Evolutionary conservation across 768 basidiomycete species (phyloP), one percentile per base, ranked within the genome.

Genomic region (Leccinum longicurvipes): DNA sequence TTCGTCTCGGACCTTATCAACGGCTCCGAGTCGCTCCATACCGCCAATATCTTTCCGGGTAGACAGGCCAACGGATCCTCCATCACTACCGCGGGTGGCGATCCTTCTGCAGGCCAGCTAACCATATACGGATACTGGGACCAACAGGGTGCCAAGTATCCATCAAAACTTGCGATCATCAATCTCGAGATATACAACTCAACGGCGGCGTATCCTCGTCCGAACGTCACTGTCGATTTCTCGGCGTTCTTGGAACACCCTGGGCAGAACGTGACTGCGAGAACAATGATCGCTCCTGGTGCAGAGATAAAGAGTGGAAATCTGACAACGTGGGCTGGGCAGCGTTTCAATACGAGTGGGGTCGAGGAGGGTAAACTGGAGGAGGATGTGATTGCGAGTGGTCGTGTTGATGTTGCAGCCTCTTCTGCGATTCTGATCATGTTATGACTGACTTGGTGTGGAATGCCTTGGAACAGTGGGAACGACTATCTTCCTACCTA

Each of bases 101-200:
- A 82, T 55, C 57, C 61, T 21, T 78, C 78, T 4, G 67, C 72
- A 11, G 79, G 80, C n/a, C 77, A 81, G 55, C 65, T 81, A 9
- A 77, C 81, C 14, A 75, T 73, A 0, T 82, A 82, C 55, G 81
- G 77, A 7, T 77, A 82, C 58, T 82, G 81, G 80, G 76, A 76
- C 44, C 65, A 66, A 28, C 46, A 12, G 1, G 56, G 55, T 8
- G 55, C 71, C 10, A 50, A 63, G 6, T 76, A 73, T 54, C 79
- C 80, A 0, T 59, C 71, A 17, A 82, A 81, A 62, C 63, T 82
- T 6, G 80, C 76, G 0, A 69, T 82, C 6, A 65, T 82, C 21
- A 82, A 82, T 53, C 62, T 82, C 42, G 68, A 82, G 55, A 78
- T 82, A 15, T 82, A 75, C 67, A 82, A 82, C 54, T 71, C 77